phyloP scores from a whole-genome alignment of 2,329 filamentous ascomycete genomes.

The Trichoderma citrinoviride region DNA sequence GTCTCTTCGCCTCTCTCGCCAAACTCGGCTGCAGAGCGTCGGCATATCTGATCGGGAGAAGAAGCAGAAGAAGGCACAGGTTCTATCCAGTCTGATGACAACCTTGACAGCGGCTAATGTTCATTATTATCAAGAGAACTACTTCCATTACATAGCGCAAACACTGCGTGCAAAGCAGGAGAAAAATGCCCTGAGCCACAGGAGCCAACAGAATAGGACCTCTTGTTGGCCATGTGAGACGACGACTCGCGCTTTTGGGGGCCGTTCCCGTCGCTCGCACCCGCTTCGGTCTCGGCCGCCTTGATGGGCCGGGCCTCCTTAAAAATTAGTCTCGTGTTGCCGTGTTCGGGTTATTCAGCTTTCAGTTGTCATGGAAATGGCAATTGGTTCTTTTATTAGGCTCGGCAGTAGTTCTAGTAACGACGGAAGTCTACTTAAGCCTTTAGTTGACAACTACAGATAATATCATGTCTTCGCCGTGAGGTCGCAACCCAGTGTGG shows the following conservation, averaged over 20 bases:
- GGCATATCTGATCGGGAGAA: too few species aligned
- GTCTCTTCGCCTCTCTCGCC: not conserved
- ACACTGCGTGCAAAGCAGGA: too few species aligned
- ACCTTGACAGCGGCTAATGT: too few species aligned
- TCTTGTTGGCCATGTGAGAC: not conserved
- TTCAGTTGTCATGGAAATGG: not conserved
- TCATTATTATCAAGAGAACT: not conserved
- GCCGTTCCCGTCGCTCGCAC: not conserved
- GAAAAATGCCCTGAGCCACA: not conserved
- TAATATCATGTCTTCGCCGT: not conserved
- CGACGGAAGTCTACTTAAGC: too few species aligned
- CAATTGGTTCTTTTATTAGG: not conserved
- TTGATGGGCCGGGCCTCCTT: slow-evolving; percentile 8
- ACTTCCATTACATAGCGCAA: not conserved
- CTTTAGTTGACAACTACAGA: not conserved
- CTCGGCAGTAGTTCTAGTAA: too few species aligned
- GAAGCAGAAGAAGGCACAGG: not conserved
- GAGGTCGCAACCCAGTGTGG: not conserved
- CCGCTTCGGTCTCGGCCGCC: slow-evolving; percentile 15
- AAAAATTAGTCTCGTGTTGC: not conserved
- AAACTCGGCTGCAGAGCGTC: not conserved
- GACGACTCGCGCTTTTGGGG: not conserved
- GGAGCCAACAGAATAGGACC: not conserved
- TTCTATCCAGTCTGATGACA: not conserved
- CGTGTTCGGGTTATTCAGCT: not conserved